Base-by-base conservation (phyloP, 768 basidiomycete species). In the Naematelia aurantialba region DNA sequence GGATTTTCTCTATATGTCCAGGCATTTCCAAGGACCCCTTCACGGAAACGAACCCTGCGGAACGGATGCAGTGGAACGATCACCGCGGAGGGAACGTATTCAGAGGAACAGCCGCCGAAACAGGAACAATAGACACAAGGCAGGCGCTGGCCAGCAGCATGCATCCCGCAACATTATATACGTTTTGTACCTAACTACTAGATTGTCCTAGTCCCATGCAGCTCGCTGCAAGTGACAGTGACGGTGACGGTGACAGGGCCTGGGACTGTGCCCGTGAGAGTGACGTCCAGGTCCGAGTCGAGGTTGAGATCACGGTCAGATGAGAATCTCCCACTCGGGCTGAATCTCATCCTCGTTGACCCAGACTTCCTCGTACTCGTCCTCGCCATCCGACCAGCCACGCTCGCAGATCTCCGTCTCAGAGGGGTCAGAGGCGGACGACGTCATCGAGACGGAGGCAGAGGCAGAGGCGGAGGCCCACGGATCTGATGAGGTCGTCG, bases 331-430 rank as follows among this genome's bases (percentile, higher is more conserved):
- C 65, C 65, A 66, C 5, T 45, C 65, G 5, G 58, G 58, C 24
- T 63, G 47, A 44, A 66, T 63, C 13, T 66, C 65, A 21, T 45
- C 48, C 30, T 66, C 65, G 53, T 66, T 49, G n/a, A 66, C 65
- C 65, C 65, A 66, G 14, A 66, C 55, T 21, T 61, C 65, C 39
- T 66, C 65, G 52, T 56, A 66, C 39, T 66, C 61, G 29, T 60
- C 55, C 14, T 63, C 61, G 27, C 55, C 57, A 30, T 60, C 59
- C 2, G n/a, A 11, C 26, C 34, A 21, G 34, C 52, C 34, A 8
- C 34, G 8, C 17, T 39, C 34, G 17, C 34, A 39, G 34, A 39
- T 39, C 34, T 39, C 34, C 8, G 34, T 39, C 34, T 39, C 34
- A 17, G 34, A 39, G 8, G 34, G 34, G 34, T 39, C 34, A 8